phyloP scores from a whole-genome alignment of 495 filamentous ascomycete genomes.

The Hamigera avellanea region DNA sequence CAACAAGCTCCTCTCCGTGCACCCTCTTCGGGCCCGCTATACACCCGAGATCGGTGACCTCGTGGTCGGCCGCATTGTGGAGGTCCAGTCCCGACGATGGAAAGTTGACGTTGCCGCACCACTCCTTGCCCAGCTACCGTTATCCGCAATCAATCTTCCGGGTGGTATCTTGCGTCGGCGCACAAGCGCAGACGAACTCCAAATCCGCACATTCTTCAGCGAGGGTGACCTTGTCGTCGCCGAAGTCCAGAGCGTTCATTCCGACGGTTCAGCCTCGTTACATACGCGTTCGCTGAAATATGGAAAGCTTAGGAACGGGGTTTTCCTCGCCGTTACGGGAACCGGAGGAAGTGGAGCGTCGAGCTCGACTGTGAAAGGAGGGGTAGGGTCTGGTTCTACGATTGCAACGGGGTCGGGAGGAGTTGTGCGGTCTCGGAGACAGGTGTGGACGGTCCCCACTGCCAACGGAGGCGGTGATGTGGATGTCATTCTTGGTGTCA shows the following conservation, averaged over 20 bases:
- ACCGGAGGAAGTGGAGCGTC: conserved; percentile 57
- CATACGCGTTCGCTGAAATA: conserved; percentile 88
- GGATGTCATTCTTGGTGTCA: conserved; percentile 84
- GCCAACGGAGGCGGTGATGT: conserved; percentile 62
- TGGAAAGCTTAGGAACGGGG: conserved; percentile 85
- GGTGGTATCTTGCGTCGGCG: conserved; percentile 85
- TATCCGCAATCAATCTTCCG: conserved; percentile 85
- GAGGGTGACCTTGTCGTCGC: conserved; percentile 86
- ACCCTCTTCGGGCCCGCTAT: conserved; percentile 84
- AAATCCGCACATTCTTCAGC: conserved; percentile 84
- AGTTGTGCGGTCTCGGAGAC: conserved; percentile 66
- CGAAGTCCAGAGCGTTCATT: conserved; percentile 76
- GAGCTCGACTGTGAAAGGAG: conserved; percentile 21
- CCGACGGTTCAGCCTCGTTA: conserved; percentile 69
- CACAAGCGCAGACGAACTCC: conserved; percentile 88
- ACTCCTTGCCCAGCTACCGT: conserved; percentile 67
- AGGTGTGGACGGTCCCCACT: conserved; percentile 72
- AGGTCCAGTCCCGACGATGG: conserved; percentile 85
- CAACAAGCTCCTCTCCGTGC: conserved; percentile 90
- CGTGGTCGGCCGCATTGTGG: conserved; percentile 84
- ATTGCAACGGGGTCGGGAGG: conserved; percentile 35
- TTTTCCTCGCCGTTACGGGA: conserved; percentile 72
- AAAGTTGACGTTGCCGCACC: conserved; percentile 83
- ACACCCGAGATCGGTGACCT: conserved; percentile 92
- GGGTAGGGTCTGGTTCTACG: conserved; percentile 13